Evolutionary conservation across 768 basidiomycete genomes (phyloP).

Genomic region (Sutorius australiensis): DNA sequence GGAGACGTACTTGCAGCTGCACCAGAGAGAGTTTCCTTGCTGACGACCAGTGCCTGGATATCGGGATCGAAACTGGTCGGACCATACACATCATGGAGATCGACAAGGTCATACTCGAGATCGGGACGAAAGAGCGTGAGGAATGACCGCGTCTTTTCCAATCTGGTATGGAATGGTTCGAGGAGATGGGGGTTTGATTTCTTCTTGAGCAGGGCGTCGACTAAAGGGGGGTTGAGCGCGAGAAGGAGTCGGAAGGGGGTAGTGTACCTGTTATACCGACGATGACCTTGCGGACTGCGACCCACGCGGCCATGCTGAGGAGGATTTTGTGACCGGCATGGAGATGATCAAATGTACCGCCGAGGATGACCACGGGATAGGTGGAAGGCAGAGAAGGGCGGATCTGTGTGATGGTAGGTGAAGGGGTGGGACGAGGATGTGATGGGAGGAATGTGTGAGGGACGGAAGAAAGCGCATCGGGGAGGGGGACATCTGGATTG

Average conservation of each 20-base stretch:
- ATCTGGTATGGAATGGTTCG: slow-evolving; percentile 57
- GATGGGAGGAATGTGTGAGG: slow-evolving; percentile 25
- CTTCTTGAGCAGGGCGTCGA: slow-evolving; percentile 62
- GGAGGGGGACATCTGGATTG: slow-evolving; percentile 35
- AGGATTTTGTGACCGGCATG: slow-evolving; percentile 98
- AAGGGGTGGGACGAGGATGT: slow-evolving; percentile 4
- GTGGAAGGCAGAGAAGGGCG: slow-evolving; percentile 10
- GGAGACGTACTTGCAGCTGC: slow-evolving; percentile 57
- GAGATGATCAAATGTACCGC: slow-evolving; percentile 97
- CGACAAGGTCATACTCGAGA: slow-evolving; percentile 62
- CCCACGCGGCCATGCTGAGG: slow-evolving; percentile 86
- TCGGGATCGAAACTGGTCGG: slow-evolving; percentile 86
- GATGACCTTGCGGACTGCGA: slow-evolving; percentile 75
- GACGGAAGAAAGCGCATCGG: slow-evolving; percentile 37
- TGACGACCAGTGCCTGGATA: slow-evolving; percentile 90
- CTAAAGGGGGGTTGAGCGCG: slow-evolving; percentile 36
- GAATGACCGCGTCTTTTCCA: slow-evolving; percentile 59
- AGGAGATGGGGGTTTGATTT: slow-evolving; percentile 70
- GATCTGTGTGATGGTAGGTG: neutral
- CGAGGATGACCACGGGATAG: slow-evolving; percentile 76
- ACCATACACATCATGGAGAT: slow-evolving; percentile 83
- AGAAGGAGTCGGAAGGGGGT: slow-evolving; percentile 2
- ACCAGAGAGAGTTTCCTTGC: slow-evolving; percentile 80
- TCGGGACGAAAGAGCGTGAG: slow-evolving; percentile 65
- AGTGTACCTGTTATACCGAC: slow-evolving; percentile 80